phyloP scores from a whole-genome alignment of 805 yeast genomes.

The Torulaspora franciscae region DNA sequence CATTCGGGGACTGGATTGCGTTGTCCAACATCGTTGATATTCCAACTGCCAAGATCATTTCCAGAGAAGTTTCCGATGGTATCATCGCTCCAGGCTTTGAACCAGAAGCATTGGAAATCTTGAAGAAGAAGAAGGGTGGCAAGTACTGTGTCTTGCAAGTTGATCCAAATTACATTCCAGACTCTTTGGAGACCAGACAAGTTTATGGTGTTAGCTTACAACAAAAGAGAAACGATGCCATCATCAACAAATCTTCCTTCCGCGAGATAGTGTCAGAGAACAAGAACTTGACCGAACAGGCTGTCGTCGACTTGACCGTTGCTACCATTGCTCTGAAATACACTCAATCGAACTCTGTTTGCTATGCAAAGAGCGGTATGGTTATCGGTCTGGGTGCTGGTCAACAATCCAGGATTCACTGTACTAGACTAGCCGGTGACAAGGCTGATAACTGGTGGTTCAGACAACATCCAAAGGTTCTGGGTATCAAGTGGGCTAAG shows the following conservation, averaged over 20 bases:
- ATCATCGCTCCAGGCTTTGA: constrained; percentile 97
- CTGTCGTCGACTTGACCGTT: constrained; percentile 86
- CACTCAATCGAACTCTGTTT: constrained; percentile 97
- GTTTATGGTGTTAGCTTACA: constrained; percentile 93
- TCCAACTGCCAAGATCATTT: constrained; percentile 94
- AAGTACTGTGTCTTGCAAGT: constrained; percentile 95
- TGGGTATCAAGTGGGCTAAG: constrained; percentile 94
- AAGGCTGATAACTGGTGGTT: constrained; percentile 99
- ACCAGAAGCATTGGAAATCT: constrained; percentile 84
- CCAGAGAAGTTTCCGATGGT: constrained; percentile 97
- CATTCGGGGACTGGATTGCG: constrained; percentile 98
- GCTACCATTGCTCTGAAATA: constrained; percentile 96
- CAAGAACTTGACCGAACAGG: constrained; percentile 86
- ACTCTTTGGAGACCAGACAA: constrained; percentile 77
- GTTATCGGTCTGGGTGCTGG: constrained; percentile 99
- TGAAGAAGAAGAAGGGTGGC: constrained; percentile 92
- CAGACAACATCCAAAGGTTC: constrained; percentile 94
- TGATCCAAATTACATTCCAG: constrained; percentile 90
- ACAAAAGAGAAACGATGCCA: constrained; percentile 97
- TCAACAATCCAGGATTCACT: constrained; percentile 98
- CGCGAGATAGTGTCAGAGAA: constrained; percentile 85
- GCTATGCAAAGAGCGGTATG: constrained; percentile 99
- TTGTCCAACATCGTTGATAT: constrained; percentile 92
- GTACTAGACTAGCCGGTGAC: constrained; percentile 98
- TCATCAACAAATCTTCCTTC: constrained; percentile 84